Base-by-base conservation (phyloP, 345 rosid species). In the Luvunga scandens region DNA sequence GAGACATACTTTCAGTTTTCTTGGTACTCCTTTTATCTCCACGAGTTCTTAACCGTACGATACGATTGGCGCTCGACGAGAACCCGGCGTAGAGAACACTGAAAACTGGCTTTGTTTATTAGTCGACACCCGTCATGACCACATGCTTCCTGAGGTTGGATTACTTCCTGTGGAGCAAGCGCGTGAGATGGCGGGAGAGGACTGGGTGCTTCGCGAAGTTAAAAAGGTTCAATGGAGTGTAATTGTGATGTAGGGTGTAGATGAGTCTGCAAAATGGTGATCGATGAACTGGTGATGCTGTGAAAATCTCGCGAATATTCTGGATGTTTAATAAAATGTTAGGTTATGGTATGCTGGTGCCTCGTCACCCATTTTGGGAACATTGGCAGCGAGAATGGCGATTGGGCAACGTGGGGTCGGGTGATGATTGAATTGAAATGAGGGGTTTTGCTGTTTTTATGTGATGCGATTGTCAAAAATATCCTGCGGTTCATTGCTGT, bases 181-280 rank as follows among this genome's bases (percentile, higher is more conserved):
- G n/a, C 33, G 57, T 69, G 21, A 65, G 7, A 13, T 39, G 50
- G 18, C 12, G 14, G 33, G 7, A 7, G 27, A 25, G 5, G 55
- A 22, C 24, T 73, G 66, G 67, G 66, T 73, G 57, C 36, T 38
- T 61, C 67, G 34, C 28, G 61, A 45, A 7, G 30, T 4, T 16
- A 19, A 45, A 28, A 45, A 63, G 13, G n/a, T 36, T 36, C 24
- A 2, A 36, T 60, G 77, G 67, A 73, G 69, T 42, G 25, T 16
- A 5, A 19, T 9, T 2, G 2, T 25, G 77, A 62, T 74, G 77
- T 25, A 74, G 59, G 67, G 69, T 74, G 31, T 9, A 12, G 77
- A 74, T 39, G 69, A 62, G 7, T 74, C 77, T 61, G 59, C 69
- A 74, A 27, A 62, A 2, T 7, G 68, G 50, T 13, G 72, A 42